Conservation (phyloP, 2,329 filamentous ascomycete species). For the Beauveria medogensis region DNA sequence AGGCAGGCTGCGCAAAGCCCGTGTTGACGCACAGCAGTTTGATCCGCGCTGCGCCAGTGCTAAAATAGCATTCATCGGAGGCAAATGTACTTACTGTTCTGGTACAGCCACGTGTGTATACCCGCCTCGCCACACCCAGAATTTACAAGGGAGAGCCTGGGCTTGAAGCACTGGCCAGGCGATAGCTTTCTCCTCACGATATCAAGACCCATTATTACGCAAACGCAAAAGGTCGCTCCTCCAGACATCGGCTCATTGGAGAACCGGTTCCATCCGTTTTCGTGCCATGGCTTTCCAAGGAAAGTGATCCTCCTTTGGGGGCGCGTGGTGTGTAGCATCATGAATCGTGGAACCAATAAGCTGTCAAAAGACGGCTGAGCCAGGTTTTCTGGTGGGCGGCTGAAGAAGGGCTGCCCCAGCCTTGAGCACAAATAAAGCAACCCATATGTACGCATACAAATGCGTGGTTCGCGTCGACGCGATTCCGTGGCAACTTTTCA, state of each 20-base stretch:
- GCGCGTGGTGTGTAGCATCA: not conserved
- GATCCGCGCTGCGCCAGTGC: not conserved
- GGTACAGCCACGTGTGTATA: not conserved
- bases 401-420: not conserved
- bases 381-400: not conserved
- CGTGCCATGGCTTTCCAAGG: not conserved
- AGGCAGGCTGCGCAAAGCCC: not conserved
- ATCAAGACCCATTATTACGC: not conserved
- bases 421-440: not conserved
- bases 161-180: not conserved
- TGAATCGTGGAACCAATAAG: not conserved
- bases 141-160: not conserved
- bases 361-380: not conserved
- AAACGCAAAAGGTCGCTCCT: not conserved
- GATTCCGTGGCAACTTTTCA: not conserved
- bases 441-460: not conserved
- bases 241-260: not conserved
- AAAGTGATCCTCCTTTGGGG: not conserved
- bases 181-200: constrained; percentile 4
- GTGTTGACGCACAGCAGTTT: not conserved
- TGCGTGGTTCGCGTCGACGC: not conserved
- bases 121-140: not conserved
- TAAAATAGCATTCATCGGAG: not conserved
- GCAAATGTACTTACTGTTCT: not conserved
- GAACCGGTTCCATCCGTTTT: not conserved